Conservation (phyloP, 208 protist species). For the Trypanosoma congolense region DNA sequence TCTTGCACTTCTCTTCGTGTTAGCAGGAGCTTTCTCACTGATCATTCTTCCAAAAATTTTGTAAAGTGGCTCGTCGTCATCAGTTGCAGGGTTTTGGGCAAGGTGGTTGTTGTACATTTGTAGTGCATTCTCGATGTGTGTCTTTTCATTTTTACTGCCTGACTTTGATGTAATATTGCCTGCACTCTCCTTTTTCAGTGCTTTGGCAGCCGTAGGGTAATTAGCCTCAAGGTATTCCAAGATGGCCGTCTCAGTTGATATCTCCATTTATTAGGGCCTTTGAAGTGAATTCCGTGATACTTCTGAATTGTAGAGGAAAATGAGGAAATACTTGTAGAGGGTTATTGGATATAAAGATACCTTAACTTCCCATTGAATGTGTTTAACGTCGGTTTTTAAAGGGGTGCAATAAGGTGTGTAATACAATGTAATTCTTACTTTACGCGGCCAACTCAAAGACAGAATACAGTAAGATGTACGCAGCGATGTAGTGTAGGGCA, state of each 20-base stretch:
- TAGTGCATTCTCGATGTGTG: not conserved
- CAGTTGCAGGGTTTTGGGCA: not conserved
- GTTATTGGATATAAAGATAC: no score
- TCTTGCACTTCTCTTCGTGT: not conserved
- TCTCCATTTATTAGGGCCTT: not conserved
- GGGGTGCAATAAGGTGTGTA: no score
- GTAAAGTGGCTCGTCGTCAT: not conserved
- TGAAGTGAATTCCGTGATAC: no score
- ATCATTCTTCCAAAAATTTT: not conserved
- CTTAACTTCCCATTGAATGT: no score
- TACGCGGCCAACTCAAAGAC: no score
- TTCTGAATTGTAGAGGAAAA: not conserved
- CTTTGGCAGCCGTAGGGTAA: slow-evolving; percentile 31
- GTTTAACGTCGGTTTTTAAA: no score
- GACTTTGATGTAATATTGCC: no score
- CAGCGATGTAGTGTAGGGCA: no score
- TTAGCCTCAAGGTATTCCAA: slow-evolving; percentile 40
- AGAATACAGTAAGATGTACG: no score
- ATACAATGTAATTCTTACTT: no score
- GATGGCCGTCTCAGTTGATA: slow-evolving; percentile 25
- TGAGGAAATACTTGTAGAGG: no score
- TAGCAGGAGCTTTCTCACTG: not conserved
- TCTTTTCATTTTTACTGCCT: no score
- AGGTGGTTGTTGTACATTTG: not conserved
- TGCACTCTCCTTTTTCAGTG: slow-evolving; percentile 31